phyloP scores from a whole-genome alignment of 192 early-diverging fungal species.

The Lobosporangium transversale region DNA sequence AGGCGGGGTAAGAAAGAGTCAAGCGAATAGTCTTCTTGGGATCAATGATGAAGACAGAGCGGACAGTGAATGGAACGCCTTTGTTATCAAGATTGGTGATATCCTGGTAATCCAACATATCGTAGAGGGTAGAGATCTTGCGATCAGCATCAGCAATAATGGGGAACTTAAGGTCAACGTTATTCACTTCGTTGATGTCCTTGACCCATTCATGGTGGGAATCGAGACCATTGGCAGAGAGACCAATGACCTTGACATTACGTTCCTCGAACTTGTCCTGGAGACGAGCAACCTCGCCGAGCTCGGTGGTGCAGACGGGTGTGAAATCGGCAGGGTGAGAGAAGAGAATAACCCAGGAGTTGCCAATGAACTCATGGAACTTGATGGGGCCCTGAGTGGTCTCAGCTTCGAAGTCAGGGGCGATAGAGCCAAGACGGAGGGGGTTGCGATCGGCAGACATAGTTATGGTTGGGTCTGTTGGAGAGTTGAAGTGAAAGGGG shows the following conservation, averaged over 20 bases:
- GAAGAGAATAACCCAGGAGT: constrained; percentile 95
- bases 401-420: constrained; percentile 79
- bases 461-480: background rate
- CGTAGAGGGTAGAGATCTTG: constrained; percentile 89
- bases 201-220: constrained; percentile 89
- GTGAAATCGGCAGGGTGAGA: constrained; percentile 99
- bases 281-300: constrained; percentile 91
- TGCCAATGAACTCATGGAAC: constrained; percentile 89
- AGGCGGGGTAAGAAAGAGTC: constrained; percentile 93
- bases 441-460: constrained; percentile 33
- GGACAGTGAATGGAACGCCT: constrained; percentile 95
- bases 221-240: constrained; percentile 88
- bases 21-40: constrained; percentile 90
- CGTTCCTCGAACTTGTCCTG: constrained; percentile 79
- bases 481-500: background rate
- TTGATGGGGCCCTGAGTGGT: constrained; percentile 92
- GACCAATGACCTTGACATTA: constrained; percentile 91
- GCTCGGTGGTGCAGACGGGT: constrained; percentile 97
- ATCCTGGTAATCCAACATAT: constrained; percentile 98
- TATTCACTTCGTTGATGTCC: constrained; percentile 93
- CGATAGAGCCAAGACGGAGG: constrained; percentile 55
- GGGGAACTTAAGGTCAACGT: constrained; percentile 82
- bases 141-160: constrained; percentile 95
- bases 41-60: constrained; percentile 96
- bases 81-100: constrained; percentile 85